A percentile compares a stretch with the other conserved stretches of the same genome.
Evolutionary conservation across 139 green algal species (phyloP).

Genomic region (Chlorella ohadii): DNA sequence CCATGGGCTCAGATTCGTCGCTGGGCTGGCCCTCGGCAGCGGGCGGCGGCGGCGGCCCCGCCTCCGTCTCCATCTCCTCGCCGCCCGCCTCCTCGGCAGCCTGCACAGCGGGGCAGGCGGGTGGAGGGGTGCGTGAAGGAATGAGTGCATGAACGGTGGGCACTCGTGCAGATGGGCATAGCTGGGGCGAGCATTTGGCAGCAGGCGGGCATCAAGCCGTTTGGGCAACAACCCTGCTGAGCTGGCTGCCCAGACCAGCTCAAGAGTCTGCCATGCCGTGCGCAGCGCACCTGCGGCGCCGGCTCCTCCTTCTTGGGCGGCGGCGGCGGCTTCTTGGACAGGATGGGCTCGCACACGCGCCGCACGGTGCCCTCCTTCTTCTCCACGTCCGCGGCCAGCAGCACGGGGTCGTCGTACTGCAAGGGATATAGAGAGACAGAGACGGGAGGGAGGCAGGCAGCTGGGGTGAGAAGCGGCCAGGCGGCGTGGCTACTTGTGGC

Average conservation of each 20-base stretch:
- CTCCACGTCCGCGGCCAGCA: slow-evolving; percentile 84
- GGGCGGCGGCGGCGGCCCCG: not conserved
- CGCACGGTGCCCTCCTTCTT: slow-evolving; percentile 92
- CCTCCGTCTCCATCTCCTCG: slow-evolving; percentile 54
- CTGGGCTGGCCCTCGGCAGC: not conserved
- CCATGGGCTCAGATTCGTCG: slow-evolving; percentile 12
- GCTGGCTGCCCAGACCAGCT: no score
- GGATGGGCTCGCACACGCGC: slow-evolving; percentile 85
- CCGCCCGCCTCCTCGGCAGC: slow-evolving; percentile 1
- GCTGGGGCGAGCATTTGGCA: no score
- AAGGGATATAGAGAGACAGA: not conserved
- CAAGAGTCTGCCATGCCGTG: no score
- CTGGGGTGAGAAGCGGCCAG: no score
- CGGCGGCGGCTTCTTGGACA: slow-evolving; percentile 82
- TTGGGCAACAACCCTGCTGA: no score
- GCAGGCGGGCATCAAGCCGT: no score
- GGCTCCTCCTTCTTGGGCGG: slow-evolving; percentile 37
- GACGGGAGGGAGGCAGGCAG: not conserved
- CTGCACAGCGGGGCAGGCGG: not conserved
- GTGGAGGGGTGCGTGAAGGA: no score
- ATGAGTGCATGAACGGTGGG: no score
- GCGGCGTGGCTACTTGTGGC: no score
- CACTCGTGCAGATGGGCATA: no score
- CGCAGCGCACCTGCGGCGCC: no score
- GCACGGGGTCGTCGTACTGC: slow-evolving; percentile 76